These are phyloP conservation scores for Candida sp. DNA, from an alignment of 1,139 yeast species.

Conservation along the genomic window DNA sequence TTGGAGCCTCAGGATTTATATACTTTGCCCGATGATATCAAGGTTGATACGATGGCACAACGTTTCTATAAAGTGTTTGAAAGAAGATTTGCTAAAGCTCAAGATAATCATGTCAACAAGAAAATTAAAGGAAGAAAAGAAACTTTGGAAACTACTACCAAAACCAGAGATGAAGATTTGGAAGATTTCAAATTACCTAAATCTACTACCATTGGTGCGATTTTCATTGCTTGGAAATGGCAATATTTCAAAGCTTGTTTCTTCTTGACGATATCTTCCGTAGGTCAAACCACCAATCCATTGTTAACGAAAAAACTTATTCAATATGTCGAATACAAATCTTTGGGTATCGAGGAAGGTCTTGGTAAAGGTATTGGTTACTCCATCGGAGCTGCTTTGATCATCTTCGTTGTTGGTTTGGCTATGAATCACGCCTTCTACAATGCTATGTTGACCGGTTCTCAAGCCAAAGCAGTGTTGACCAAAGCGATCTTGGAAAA, in stretches of 20 bases:
- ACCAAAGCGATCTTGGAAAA: slow-evolving; percentile 32
- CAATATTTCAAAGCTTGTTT: slow-evolving; percentile 47
- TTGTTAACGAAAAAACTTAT: slow-evolving; percentile 43
- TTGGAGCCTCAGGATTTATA: slow-evolving; percentile 45
- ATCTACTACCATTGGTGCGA: slow-evolving; percentile 25
- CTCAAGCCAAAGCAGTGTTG: slow-evolving; percentile 30
- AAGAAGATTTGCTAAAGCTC: slow-evolving; percentile 15
- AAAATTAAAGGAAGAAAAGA: slow-evolving; percentile 23
- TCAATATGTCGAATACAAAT: slow-evolving; percentile 32
- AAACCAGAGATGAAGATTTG: slow-evolving; percentile 19
- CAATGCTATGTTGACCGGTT: slow-evolving; percentile 48
- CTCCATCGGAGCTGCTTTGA: slow-evolving; percentile 23
- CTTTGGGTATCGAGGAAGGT: slow-evolving; percentile 15
- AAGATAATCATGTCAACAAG: slow-evolving; percentile 13
- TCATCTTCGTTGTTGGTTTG: slow-evolving; percentile 32
- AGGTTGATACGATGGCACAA: slow-evolving; percentile 32
- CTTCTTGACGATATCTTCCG: slow-evolving; percentile 38
- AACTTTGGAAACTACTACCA: slow-evolving; percentile 16
- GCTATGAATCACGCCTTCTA: slow-evolving; percentile 59
- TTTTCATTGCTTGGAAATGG: slow-evolving; percentile 54
- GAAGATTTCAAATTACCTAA: slow-evolving; percentile 18
- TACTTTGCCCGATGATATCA: slow-evolving; percentile 32
- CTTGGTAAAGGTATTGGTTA: slow-evolving; percentile 34
- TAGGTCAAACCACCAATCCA: slow-evolving; percentile 50
- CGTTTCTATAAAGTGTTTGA: slow-evolving; percentile 23